Evolutionary conservation across 176 grass and related monocot species (phyloP).

Genomic region (Phoenix dactylifera): DNA sequence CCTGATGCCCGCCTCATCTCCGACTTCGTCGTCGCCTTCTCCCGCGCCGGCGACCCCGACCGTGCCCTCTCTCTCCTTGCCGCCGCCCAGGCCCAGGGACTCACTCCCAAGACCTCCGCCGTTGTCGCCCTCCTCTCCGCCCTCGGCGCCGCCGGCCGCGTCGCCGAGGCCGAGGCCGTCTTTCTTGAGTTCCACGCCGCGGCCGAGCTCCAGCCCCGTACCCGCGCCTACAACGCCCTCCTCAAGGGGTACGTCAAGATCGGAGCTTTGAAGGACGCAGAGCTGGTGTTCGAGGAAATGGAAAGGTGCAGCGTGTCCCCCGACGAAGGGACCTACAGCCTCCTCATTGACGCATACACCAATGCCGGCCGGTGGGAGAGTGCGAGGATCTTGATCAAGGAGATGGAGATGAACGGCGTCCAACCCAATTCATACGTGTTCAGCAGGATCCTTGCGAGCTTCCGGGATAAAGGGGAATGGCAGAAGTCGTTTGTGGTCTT

Average conservation of each 20-base stretch:
- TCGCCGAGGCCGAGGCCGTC: conserved; percentile 72
- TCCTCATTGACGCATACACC: conserved; percentile 78
- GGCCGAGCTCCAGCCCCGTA: conserved; percentile 48
- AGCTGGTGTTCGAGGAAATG: conserved; percentile 85
- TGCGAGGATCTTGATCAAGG: conserved; percentile 76
- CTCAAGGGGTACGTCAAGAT: conserved; percentile 87
- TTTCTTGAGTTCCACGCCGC: conserved; percentile 80
- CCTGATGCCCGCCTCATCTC: conserved; percentile 77
- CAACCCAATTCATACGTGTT: conserved; percentile 78
- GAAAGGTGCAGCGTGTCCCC: conserved; percentile 52
- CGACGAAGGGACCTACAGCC: conserved; percentile 71
- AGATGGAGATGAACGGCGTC: conserved; percentile 75
- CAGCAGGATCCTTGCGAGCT: conserved; percentile 66
- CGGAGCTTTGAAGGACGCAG: conserved; percentile 63
- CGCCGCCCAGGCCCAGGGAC: conserved; percentile 76
- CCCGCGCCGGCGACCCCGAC: conserved; percentile 56
- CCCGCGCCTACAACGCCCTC: conserved; percentile 83
- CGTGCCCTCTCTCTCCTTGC: conserved; percentile 58
- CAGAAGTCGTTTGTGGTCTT: conserved; percentile 84
- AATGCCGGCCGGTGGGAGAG: conserved; percentile 85
- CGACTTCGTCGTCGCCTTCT: conserved; percentile 76
- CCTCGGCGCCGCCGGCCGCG: conserved; percentile 51
- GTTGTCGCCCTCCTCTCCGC: conserved; percentile 64
- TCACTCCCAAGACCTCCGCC: conserved; percentile 74
- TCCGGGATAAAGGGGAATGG: conserved; percentile 82